Evolutionary conservation across 495 filamentous ascomycete species (phyloP), one percentile per base, ranked within the genome.

Genomic region (Bacidia gigantensis): DNA sequence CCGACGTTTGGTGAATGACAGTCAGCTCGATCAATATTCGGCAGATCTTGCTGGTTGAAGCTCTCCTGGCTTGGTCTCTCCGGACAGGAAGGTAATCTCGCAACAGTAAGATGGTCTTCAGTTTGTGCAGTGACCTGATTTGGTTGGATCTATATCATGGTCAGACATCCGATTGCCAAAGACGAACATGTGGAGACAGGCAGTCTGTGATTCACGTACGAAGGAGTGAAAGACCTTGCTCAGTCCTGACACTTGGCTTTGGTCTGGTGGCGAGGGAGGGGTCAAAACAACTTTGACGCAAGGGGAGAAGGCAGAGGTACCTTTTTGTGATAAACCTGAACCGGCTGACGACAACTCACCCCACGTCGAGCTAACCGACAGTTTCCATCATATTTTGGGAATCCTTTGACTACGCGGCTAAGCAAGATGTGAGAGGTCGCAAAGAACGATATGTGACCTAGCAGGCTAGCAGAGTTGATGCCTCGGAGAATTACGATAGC

Each of bases 391-490:
- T 29, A 38, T 39, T 50, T 50, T 50, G 26, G 26, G 47, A 38
- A 38, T 47, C 20, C 17, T 3, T 38, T 25, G 45, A 25, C 26
- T n/a, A 24, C 47, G 47, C 47, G 26, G 14, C 25, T 50, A 50
- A 50, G n/a, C n/a, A n/a, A n/a, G n/a, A 35, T 18, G n/a, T 38
- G 47, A 18, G 26, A 50, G 47, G 25, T 50, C 47, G 47, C 47
- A 18, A 50, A 50, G 26, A 26, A 26, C 14, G 25, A 22, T 50
- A 17, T 25, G 24, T 20, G 25, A 50, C 47, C n/a, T 44, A 44
- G 12, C 20, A 44, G 12, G 12, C 9, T 44, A n/a, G n/a, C n/a
- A n/a, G n/a, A n/a, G n/a, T n/a, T n/a, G 32, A 39, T 39, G 20
- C 20, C 20, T 44, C 41, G 41, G 41, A 44, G 41, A 44, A 44